These are phyloP conservation scores for Crepidotus variabilis DNA, from an alignment of 768 basidiomycete genomes.

Conservation along the genomic window DNA sequence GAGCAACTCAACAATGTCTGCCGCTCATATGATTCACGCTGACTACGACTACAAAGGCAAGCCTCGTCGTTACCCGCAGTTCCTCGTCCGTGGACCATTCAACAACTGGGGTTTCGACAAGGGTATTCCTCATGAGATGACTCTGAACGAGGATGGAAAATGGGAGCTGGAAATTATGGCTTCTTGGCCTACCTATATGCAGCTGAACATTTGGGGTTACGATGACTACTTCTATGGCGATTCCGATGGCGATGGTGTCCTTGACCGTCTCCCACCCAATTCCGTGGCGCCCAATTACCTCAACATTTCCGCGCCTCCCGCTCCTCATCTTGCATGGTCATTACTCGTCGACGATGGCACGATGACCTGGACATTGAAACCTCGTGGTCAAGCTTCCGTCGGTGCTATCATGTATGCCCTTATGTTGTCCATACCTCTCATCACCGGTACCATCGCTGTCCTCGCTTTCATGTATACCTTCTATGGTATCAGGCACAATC, in stretches of 20 bases:
- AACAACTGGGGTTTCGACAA: slow-evolving; percentile 91
- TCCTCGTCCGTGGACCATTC: slow-evolving; percentile 85
- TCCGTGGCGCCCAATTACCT: slow-evolving; percentile 80
- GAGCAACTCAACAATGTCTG: slow-evolving; percentile 61
- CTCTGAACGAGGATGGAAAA: slow-evolving; percentile 52
- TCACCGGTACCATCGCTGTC: slow-evolving; percentile 82
- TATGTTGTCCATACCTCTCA: slow-evolving; percentile 73
- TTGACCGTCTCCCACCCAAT: slow-evolving; percentile 92
- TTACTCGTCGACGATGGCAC: slow-evolving; percentile 74
- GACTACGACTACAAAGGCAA: slow-evolving; percentile 57
- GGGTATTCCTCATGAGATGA: slow-evolving; percentile 72
- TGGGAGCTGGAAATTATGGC: slow-evolving; percentile 93
- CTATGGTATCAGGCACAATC: slow-evolving; percentile 94
- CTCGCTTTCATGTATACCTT: slow-evolving; percentile 92
- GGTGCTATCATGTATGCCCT: slow-evolving; percentile 88
- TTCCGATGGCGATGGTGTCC: slow-evolving; percentile 77
- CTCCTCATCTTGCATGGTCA: slow-evolving; percentile 86
- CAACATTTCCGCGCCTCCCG: slow-evolving; percentile 89
- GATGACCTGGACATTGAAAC: slow-evolving; percentile 74
- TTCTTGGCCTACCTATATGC: slow-evolving; percentile 84
- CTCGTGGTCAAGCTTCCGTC: slow-evolving; percentile 76
- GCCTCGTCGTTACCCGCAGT: slow-evolving; percentile 78
- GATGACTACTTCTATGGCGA: slow-evolving; percentile 95
- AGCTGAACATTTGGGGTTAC: slow-evolving; percentile 88
- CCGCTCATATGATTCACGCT: slow-evolving; percentile 70